These are phyloP conservation scores for Saccharomycopsis malanga DNA, from an alignment of 805 yeast genomes.

Conservation along the genomic window DNA sequence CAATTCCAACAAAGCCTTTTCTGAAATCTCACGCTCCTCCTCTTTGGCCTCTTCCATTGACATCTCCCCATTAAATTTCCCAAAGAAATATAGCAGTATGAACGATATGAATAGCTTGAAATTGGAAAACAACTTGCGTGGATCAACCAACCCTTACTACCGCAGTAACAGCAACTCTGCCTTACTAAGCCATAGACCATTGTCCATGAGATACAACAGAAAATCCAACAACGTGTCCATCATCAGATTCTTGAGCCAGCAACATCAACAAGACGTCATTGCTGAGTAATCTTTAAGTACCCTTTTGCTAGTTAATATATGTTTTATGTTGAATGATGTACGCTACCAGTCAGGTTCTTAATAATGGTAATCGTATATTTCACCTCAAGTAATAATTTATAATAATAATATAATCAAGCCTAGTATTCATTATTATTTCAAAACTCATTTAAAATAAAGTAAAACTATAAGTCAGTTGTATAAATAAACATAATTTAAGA, in stretches of 20 bases:
- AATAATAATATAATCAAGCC: too few species aligned
- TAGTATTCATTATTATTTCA: too few species aligned
- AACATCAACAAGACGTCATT: too few species aligned
- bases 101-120: conserved; percentile 13
- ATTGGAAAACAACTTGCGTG: conserved; percentile 16
- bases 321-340: too few species aligned
- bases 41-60: conserved; percentile 1
- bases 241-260: conserved; percentile 18
- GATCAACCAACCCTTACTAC: not conserved
- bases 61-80: conserved; percentile 1
- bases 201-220: conserved; percentile 17
- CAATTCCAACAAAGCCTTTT: conserved; percentile 6
- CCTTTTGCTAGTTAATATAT: too few species aligned
- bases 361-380: too few species aligned
- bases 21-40: conserved; percentile 10
- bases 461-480: too few species aligned
- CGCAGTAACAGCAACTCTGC: not conserved
- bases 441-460: too few species aligned
- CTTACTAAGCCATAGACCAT: conserved; percentile 2
- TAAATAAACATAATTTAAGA: too few species aligned
- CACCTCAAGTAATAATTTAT: too few species aligned
- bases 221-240: conserved; percentile 16
- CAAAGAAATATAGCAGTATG: conserved; percentile 11
- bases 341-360: too few species aligned
- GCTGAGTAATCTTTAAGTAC: too few species aligned